Evolutionary conservation across 2,329 filamentous ascomycete genomes (phyloP), one percentile per base, ranked within the genome.

Genomic region (Talaromyces marneffei): DNA sequence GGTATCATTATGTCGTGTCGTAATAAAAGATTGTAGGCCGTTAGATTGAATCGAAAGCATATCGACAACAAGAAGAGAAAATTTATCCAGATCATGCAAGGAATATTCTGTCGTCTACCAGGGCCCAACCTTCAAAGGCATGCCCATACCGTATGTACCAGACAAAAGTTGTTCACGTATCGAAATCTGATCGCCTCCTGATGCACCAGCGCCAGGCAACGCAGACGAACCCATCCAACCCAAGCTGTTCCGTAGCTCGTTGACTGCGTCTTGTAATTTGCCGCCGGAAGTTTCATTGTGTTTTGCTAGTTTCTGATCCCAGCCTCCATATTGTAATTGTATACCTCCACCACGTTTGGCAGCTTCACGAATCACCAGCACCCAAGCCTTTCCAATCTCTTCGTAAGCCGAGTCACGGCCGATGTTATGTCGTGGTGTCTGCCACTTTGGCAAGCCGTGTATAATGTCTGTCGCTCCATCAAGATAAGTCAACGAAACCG

Each of bases 361-460:
- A 1, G 92, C 91, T 75, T 99, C 94, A 64, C 87, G 88, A 67
- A 99, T 89, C 55, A 96, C 93, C 66, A 95, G 76, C 16, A 91
- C 87, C 94, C 94, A 99, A 1, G 94, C 94, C 70, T 89, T 91
- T 27, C 91, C 88, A 65, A 99, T 92, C 72, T 97, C 94, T 70
- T 99, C 93, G 72, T 99, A 99, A 6, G 93, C 92, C 65, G 91
- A 91, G 66, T 96, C 89, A 76, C 97, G 97, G 79, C 96, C 91
- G 68, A 96, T 85, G 66, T 92, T 92, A 77, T 97, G 89, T 65
- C 91, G 86, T 63, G 89, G 89, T 48, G 87, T 91, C 67, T 94
- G 90, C 92, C 92, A 99, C 70, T 96, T 85, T 2, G 94, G 94
- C 46, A 99, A 82, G 40, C 87, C 83, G 74, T 99, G 92, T 61